Evolutionary conservation across 495 filamentous ascomycete species (phyloP).

Genomic region (Darksidea phi): DNA sequence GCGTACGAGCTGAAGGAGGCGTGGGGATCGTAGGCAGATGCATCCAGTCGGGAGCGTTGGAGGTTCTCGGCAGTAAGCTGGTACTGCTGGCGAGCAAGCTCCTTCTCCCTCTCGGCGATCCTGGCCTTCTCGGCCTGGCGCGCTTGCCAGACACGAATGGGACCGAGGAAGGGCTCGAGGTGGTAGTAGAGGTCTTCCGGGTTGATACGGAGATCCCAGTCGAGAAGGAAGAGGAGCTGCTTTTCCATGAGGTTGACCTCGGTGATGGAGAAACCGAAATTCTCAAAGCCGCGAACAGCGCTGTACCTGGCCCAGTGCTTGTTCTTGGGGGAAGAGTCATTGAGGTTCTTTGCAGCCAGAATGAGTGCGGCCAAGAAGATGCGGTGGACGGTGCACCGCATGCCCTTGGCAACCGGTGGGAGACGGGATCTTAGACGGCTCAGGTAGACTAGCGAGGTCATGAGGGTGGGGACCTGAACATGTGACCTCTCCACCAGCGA

Average conservation of each 20-base stretch:
- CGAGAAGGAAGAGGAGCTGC: constrained; percentile 87
- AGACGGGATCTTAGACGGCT: constrained; percentile 76
- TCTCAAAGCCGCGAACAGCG: constrained; percentile 67
- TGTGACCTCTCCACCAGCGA: constrained; percentile 88
- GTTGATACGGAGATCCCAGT: constrained; percentile 86
- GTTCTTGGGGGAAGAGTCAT: constrained; percentile 96
- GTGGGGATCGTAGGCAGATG: constrained; percentile 24
- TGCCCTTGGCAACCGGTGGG: constrained; percentile 92
- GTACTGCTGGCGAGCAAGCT: constrained; percentile 42
- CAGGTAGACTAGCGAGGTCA: constrained; percentile 94
- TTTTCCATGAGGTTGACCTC: constrained; percentile 99
- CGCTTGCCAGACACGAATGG: constrained; percentile 60
- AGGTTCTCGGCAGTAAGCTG: constrained; percentile 35
- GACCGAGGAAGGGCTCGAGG: constrained; percentile 82
- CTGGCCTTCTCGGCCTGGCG: constrained; percentile 43
- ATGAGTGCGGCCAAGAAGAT: constrained; percentile 81
- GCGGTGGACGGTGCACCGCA: constrained; percentile 92
- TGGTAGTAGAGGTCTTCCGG: constrained; percentile 82
- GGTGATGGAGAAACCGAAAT: constrained; percentile 86
- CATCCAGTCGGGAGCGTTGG: constrained; percentile 34
- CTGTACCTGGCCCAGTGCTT: constrained; percentile 99
- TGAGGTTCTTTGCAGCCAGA: constrained; percentile 75
- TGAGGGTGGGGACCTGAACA: constrained; percentile 94
- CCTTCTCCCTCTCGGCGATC: constrained; percentile 49
- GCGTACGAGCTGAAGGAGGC: constrained; percentile 29